Base-by-base conservation (phyloP, 192 early-diverging fungal species). In the Mortierella claussenii region DNA sequence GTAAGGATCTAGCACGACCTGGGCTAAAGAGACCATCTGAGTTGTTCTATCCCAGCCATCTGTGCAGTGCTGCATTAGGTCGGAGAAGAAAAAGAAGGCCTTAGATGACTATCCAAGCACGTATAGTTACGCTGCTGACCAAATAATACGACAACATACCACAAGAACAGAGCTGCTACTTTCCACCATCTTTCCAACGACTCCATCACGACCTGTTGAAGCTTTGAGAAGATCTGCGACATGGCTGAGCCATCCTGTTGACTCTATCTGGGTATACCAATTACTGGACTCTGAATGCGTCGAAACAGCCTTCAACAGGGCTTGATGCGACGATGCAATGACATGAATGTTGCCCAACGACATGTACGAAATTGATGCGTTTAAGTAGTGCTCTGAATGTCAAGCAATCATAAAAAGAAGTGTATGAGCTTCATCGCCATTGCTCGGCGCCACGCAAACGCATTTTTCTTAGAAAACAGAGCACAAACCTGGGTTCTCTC, bases 21-120 rank as follows among this genome's bases (percentile, higher is more conserved):
- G 81, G 4, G 81, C 65, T 20, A 82, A 52, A 4, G 66, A 82
- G 7, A 82, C 81, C 31, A 82, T n/a, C 34, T 82, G 81, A 12
- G 81, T 75, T 18, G 81, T 82, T 53, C 80, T 69, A 21, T 82
- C 81, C 81, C 81, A 82, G 4, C 81, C 81, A 50, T 82, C 81
- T 17, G 81, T 82, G 47, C 81, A 82, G 48, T 82, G 81, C 78
- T 81, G 58, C n/a, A 65, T 26, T 21, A 1, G 23, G 6, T 23
- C 30, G 1, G 2, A 17, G 17, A 15, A 52, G 3, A n/a, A 47
- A n/a, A n/a, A n/a, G n/a, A n/a, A n/a, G n/a, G n/a, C n/a, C n/a
- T n/a, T n/a, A n/a, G n/a, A n/a, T n/a, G n/a, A n/a, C n/a, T n/a
- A n/a, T n/a, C n/a, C n/a, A n/a, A n/a, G n/a, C n/a, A n/a, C n/a